Evolutionary conservation across 2,329 filamentous ascomycete genomes (phyloP).

Genomic region (Aspergillus ochraceus): DNA sequence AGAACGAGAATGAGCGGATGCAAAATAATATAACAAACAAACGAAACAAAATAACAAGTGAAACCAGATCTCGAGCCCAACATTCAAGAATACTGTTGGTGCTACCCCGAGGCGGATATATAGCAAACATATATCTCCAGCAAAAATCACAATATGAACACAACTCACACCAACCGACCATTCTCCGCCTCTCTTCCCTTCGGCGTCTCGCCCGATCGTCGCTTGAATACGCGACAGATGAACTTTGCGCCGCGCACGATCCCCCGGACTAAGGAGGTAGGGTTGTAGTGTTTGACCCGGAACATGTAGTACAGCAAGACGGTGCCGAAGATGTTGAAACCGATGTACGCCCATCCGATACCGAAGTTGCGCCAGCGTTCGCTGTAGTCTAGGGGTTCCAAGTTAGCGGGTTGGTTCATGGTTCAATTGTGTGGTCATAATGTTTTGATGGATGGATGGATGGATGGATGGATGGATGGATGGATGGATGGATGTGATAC

Average conservation of each 20-base stretch:
- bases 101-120: too few relatives aligned
- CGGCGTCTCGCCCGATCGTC: slow-evolving; percentile 30
- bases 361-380: slow-evolving; percentile 71
- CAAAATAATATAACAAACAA: too few relatives aligned
- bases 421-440: slow-evolving; percentile 5
- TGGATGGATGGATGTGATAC: too few relatives aligned
- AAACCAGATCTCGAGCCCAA: neutral
- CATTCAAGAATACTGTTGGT: neutral
- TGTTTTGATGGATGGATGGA: neutral
- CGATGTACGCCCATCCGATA: slow-evolving; percentile 59
- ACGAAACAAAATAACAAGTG: too few relatives aligned
- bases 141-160: too few relatives aligned
- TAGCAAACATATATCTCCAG: too few relatives aligned
- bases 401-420: slow-evolving; percentile 1
- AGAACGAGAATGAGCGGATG: too few relatives aligned
- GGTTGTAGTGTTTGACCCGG: slow-evolving; percentile 45
- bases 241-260: slow-evolving; percentile 21
- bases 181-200: slow-evolving; percentile 32
- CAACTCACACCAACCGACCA: slow-evolving; percentile 22
- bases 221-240: slow-evolving; percentile 32
- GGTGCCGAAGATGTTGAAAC: slow-evolving; percentile 59
- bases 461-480: too few relatives aligned
- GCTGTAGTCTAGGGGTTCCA: slow-evolving; percentile 43
- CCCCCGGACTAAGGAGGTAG: slow-evolving; percentile 27
- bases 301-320: slow-evolving; percentile 56